phyloP scores from a whole-genome alignment of 495 filamentous ascomycete species.

The Haplographium delicatum region DNA sequence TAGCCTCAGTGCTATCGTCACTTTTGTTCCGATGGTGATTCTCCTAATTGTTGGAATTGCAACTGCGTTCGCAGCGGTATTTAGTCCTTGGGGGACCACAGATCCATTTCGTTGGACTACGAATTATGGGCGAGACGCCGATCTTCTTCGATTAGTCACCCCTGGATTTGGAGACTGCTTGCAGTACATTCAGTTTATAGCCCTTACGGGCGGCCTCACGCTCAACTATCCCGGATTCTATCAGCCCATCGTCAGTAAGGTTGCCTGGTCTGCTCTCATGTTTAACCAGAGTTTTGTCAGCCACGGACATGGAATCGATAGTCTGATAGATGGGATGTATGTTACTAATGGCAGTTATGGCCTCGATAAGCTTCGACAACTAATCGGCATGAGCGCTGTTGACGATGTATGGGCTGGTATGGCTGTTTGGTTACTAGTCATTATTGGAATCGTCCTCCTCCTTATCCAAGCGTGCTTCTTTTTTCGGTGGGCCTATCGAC shows the following conservation, averaged over 20 bases:
- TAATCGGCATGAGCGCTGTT: constrained; percentile 71
- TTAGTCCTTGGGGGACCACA: constrained; percentile 87
- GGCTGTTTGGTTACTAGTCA: constrained; percentile 76
- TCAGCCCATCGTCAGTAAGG: constrained; percentile 83
- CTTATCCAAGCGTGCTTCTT: constrained; percentile 73
- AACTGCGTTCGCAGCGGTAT: constrained; percentile 76
- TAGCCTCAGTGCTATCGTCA: constrained; percentile 58
- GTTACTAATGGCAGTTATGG: constrained; percentile 65
- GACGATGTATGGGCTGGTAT: constrained; percentile 91
- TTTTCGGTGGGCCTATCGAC: constrained; percentile 66
- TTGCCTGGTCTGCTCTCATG: constrained; percentile 82
- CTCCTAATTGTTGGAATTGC: constrained; percentile 75
- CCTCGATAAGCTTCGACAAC: constrained; percentile 69
- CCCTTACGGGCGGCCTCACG: constrained; percentile 78
- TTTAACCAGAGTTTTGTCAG: constrained; percentile 89
- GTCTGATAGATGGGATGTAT: constrained; percentile 81
- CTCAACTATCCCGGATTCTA: constrained; percentile 91
- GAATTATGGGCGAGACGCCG: constrained; percentile 91
- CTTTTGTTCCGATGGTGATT: constrained; percentile 72
- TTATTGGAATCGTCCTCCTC: constrained; percentile 62
- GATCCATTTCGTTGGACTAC: constrained; percentile 91
- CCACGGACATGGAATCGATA: constrained; percentile 53
- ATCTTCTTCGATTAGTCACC: constrained; percentile 86
- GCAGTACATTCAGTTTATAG: constrained; percentile 93
- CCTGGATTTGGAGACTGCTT: constrained; percentile 96